phyloP scores from a whole-genome alignment of 805 yeast species.

The Cyberlindnera subsufficiens region DNA sequence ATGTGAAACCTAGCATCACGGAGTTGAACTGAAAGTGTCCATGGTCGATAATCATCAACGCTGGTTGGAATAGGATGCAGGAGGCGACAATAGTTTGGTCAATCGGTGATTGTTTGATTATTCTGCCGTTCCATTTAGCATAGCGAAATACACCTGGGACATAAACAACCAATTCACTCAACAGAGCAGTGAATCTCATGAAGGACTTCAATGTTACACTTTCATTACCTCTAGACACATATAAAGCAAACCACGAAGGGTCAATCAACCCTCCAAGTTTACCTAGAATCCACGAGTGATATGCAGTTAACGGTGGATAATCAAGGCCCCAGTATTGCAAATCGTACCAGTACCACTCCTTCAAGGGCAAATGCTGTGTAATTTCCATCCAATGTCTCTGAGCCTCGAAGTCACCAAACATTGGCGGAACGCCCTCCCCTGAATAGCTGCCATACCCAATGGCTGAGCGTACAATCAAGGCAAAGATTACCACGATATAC shows the following conservation, averaged over 20 bases:
- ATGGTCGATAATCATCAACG: constrained; percentile 80
- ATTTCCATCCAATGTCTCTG: constrained; percentile 98
- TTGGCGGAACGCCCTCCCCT: constrained; percentile 66
- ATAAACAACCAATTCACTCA: constrained; percentile 69
- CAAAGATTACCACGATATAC: constrained; percentile 65
- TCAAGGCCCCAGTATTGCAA: constrained; percentile 94
- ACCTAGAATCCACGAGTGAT: constrained; percentile 80
- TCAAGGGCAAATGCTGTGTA: constrained; percentile 67
- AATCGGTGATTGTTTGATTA: constrained; percentile 51
- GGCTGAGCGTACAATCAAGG: constrained; percentile 73
- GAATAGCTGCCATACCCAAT: constrained; percentile 87
- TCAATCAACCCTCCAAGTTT: constrained; percentile 59
- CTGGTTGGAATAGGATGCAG: constrained; percentile 80
- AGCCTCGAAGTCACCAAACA: constrained; percentile 95
- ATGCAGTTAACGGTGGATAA: constrained; percentile 96
- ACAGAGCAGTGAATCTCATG: constrained; percentile 76
- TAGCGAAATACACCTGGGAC: constrained; percentile 76
- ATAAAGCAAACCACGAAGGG: constrained; percentile 70
- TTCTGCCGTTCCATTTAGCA: constrained; percentile 65
- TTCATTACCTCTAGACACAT: constrained; percentile 73
- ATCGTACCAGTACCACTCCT: constrained; percentile 85
- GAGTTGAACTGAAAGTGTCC: constrained; percentile 96
- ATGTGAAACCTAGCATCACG: constrained; percentile 86
- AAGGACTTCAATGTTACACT: constrained; percentile 60
- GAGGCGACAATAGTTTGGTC: constrained; percentile 75